Base-by-base conservation (phyloP, 1,284 basidiomycete species). In the Mycosarcoma maydis region DNA sequence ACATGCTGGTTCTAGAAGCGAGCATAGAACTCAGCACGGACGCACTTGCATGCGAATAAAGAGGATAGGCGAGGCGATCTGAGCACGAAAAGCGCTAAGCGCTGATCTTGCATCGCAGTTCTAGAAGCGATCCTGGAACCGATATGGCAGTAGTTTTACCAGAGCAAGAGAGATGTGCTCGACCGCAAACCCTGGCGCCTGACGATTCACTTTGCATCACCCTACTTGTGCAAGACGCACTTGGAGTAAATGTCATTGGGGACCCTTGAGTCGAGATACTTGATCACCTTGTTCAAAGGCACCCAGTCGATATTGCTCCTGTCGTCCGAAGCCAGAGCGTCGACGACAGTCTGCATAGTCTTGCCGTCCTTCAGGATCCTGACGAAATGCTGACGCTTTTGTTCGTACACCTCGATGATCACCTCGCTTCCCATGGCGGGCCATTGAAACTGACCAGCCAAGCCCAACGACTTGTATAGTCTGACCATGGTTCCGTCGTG, bases 401-500 rank as follows among this genome's bases (percentile, higher is more conserved):
- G 39, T 41, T 67, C 47, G 39, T 68, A 75, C n/a, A 73, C 59
- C 43, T 75, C 72, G 20, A 75, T 42, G 2, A 72, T 58, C 22
- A 75, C 52, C 47, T 75, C 71, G 23, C 43, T 49, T 1, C 73
- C 71, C 43, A 72, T 51, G 3, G 60, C 67, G 6, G 73, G 73
- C 71, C 71, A 73, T 37, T 55, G 29, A 45, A 74, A 66, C 16
- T 32, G 26, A 5, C 55, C 69, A 6, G 47, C 49, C 29, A 70
- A 43, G 7, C 65, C 70, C 11, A 75, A 20, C 1, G 45, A 45
- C 58, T 73, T 72, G 57, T 73, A 62, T 4, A 75, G 57, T 2
- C 73, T n/a, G 0, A 75, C 73, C 73, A 75, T 75, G 29, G 71
- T 75, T 3, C 73, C 73, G 33, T 75, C 73, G 50, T 75, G 73